A percentile compares a stretch with the other conserved stretches of the same genome.
Evolutionary conservation across 2,329 filamentous ascomycete genomes (phyloP).

Genomic region (Alternaria viburni): DNA sequence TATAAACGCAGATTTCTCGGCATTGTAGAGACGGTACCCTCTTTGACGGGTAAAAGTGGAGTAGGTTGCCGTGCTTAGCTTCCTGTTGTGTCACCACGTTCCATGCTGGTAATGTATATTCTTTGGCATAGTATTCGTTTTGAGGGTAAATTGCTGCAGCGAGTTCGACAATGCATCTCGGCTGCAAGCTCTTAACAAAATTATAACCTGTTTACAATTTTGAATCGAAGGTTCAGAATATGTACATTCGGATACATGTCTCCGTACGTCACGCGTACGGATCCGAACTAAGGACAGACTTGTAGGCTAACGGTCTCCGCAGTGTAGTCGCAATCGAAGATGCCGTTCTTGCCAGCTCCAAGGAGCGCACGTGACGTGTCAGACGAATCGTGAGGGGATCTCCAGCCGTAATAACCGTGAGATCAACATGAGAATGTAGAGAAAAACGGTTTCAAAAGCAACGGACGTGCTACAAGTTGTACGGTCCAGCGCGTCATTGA

Average conservation of each 20-base stretch:
- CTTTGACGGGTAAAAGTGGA: neutral
- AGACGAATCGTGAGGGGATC: neutral
- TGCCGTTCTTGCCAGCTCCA: neutral
- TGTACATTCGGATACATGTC: neutral
- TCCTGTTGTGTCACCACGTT: neutral
- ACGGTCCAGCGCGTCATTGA: neutral
- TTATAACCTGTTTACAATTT: accelerated
- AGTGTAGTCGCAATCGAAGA: neutral
- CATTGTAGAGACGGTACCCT: neutral
- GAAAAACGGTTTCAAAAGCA: neutral
- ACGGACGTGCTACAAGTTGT: neutral
- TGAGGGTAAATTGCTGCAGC: neutral
- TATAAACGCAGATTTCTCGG: neutral
- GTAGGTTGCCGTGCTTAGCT: neutral
- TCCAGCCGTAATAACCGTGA: neutral
- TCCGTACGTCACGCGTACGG: neutral
- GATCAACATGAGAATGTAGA: too few relatives aligned
- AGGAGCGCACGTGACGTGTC: neutral
- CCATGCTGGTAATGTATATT: neutral
- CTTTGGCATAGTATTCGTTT: neutral
- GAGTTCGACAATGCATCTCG: neutral
- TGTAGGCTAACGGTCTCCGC: neutral
- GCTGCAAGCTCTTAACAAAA: neutral
- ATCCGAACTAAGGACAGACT: neutral
- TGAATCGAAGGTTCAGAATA: neutral